phyloP scores from a whole-genome alignment of 805 yeast species.

The Cyberlindnera lachancei region DNA sequence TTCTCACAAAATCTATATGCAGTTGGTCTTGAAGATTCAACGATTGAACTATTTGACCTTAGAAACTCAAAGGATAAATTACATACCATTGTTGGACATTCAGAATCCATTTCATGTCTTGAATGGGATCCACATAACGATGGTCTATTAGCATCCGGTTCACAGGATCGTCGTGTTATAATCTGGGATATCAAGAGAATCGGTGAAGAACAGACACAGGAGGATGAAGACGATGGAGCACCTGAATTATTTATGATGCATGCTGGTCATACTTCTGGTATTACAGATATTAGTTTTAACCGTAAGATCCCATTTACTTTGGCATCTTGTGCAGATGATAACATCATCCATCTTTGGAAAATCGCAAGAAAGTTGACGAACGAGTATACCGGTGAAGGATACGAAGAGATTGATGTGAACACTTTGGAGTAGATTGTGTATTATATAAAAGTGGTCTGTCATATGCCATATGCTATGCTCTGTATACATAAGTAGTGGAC shows the following conservation, averaged over 20 bases:
- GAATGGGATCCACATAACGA: slow-evolving; percentile 77
- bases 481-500: too few relatives aligned
- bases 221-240: slow-evolving; percentile 86
- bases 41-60: slow-evolving; percentile 57
- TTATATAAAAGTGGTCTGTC: neutral
- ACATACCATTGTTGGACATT: slow-evolving; percentile 78
- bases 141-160: slow-evolving; percentile 70
- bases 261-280: slow-evolving; percentile 80
- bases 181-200: slow-evolving; percentile 75
- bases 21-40: slow-evolving; percentile 62
- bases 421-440: slow-evolving; percentile 13
- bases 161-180: slow-evolving; percentile 69
- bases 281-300: slow-evolving; percentile 67
- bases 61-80: slow-evolving; percentile 41
- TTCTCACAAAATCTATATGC: slow-evolving; percentile 55
- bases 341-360: slow-evolving; percentile 39
- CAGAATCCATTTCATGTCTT: slow-evolving; percentile 59
- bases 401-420: slow-evolving; percentile 16
- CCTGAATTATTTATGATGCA: slow-evolving; percentile 89
- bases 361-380: slow-evolving; percentile 29
- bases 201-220: slow-evolving; percentile 80
- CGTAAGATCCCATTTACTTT: slow-evolving; percentile 66
- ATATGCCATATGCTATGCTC: too few relatives aligned
- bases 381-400: slow-evolving; percentile 15
- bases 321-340: slow-evolving; percentile 46